Base-by-base conservation (phyloP, 257 asterid genomes). In the Agastache rugosa region DNA sequence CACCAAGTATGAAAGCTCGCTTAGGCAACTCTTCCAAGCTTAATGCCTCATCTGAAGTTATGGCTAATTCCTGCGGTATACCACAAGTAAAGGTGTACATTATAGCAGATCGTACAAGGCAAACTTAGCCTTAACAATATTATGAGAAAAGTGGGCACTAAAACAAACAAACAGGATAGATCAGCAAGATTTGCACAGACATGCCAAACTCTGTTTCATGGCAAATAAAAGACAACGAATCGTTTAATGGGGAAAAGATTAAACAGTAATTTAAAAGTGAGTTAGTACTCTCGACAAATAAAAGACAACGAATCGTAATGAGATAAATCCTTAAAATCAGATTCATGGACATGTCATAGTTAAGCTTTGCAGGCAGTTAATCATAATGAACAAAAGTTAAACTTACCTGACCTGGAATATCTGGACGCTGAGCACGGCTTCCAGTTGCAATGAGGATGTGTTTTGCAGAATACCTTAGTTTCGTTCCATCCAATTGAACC, bases 31-130 rank as follows among this genome's bases (percentile, higher is more conserved):
- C 99, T 74, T 95, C 98, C 82, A 95, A 81, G 87, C 99, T 95
- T 88, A 95, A 82, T 48, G 97, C 98, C 78, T 95, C 99, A 69
- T 95, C 99, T 11, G 99, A 95, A 9, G 98, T 95, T 76, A 95
- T 95, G 63, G 86, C 97, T 75, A 92, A 77, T 76, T 95, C 99
- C 99, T 94, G 74, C 25, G 53, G 48, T 73, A 25, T 66, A 77
- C 27, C 69, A 73, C 10, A 68, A 39, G 50, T 64, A 64, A 35
- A 63, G 17, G 72, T 51, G 19, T 3, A 19, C 10, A 15, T 71
- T 63, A 63, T 42, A 42, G 68, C 31, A 79, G 63, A 51, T 53
- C 50, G 71, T n/a, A 53, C 22, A 5, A 5, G 10, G 67, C 50
- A 6, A 67, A 50, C 9, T 39, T 42, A 31, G 63, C 41, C 31